These are phyloP conservation scores for Apiospora pterosperma DNA, from an alignment of 2,329 filamentous ascomycete species.

Conservation along the genomic window DNA sequence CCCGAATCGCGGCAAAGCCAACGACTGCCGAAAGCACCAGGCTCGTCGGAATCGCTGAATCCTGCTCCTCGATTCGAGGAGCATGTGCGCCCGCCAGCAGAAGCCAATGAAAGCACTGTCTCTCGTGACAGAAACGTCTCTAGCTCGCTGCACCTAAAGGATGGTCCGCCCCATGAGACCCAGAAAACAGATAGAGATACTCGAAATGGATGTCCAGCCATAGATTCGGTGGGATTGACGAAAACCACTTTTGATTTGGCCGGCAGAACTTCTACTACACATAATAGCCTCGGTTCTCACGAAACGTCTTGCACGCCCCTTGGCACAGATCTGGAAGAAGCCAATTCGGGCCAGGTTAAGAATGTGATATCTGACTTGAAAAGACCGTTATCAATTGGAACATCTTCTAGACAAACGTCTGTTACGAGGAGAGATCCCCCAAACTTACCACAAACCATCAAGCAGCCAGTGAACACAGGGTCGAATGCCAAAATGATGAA, in stretches of 20 bases:
- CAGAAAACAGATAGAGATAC: neutral
- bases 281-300: neutral
- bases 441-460: neutral
- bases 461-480: neutral
- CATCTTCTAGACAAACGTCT: neutral
- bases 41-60: conserved; percentile 11
- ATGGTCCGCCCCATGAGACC: neutral
- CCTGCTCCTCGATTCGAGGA: conserved; percentile 3
- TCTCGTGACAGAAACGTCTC: neutral
- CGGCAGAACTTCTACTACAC: neutral
- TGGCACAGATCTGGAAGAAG: neutral
- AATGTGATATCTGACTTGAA: neutral
- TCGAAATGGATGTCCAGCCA: neutral
- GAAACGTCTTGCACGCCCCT: neutral
- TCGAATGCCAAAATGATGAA: neutral
- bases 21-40: conserved; percentile 3
- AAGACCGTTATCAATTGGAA: neutral
- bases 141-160: neutral
- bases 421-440: neutral
- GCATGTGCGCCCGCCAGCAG: neutral
- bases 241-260: neutral
- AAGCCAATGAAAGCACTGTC: neutral
- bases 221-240: neutral
- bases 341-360: neutral
- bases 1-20: neutral